Evolutionary conservation across 1,139 yeast genomes (phyloP).

Genomic region (Kazachstania sp.): DNA sequence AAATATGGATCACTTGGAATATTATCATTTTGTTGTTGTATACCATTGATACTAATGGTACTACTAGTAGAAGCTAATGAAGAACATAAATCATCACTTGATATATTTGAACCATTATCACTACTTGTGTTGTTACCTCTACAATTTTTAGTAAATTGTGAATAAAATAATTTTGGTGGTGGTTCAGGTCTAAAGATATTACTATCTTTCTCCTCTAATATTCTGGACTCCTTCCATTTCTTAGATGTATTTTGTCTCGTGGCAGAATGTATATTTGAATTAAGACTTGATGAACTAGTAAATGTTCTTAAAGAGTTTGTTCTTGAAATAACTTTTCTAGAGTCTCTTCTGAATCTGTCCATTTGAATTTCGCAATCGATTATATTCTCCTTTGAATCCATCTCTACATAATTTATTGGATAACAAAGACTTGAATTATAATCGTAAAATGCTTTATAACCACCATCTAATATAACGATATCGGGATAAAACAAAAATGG

Average conservation of each 20-base stretch:
- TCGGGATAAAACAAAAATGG: slow-evolving; percentile 83
- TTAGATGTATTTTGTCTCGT: not conserved
- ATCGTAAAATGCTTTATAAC: slow-evolving; percentile 72
- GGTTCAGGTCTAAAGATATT: slow-evolving; percentile 16
- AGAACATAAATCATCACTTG: slow-evolving; percentile 9
- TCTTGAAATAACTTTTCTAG: slow-evolving; percentile 37
- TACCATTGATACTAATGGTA: slow-evolving; percentile 11
- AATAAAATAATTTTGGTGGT: slow-evolving; percentile 22
- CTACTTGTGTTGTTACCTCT: slow-evolving; percentile 9
- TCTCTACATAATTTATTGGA: slow-evolving; percentile 76
- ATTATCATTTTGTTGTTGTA: slow-evolving; percentile 15
- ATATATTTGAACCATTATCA: not conserved
- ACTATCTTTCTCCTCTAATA: not conserved
- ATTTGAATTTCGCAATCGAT: slow-evolving; percentile 64
- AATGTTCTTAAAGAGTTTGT: slow-evolving; percentile 31
- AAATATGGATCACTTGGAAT: slow-evolving; percentile 10
- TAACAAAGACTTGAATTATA: slow-evolving; percentile 41
- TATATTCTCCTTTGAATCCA: slow-evolving; percentile 69
- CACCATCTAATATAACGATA: slow-evolving; percentile 81
- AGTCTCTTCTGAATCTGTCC: slow-evolving; percentile 55
- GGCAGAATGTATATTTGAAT: not conserved
- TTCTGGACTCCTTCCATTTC: slow-evolving; percentile 1
- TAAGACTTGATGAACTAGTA: slow-evolving; percentile 2
- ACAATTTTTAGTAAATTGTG: slow-evolving; percentile 8
- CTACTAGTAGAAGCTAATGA: slow-evolving; percentile 9